phyloP scores from a whole-genome alignment of 768 basidiomycete species.

The Russula dissimulans region DNA sequence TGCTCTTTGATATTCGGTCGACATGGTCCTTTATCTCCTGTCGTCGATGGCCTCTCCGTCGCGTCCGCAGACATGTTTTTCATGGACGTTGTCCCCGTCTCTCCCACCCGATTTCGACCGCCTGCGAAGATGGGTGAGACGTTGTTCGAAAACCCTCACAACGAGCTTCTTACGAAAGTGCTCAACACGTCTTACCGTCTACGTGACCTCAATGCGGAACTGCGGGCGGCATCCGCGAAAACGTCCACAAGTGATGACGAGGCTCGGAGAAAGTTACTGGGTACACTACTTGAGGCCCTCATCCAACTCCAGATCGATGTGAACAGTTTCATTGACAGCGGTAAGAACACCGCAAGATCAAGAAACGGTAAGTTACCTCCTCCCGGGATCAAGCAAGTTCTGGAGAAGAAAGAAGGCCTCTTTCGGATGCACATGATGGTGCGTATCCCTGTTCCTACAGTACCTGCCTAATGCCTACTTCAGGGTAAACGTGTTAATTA shows the following conservation, averaged over 20 bases:
- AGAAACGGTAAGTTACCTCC: conserved; percentile 87
- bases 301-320: conserved; percentile 91
- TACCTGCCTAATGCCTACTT: conserved; percentile 3
- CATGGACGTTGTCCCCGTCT: conserved; percentile 82
- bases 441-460: conserved; percentile 20
- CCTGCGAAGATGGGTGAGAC: conserved; percentile 86
- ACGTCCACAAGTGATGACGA: conserved; percentile 40
- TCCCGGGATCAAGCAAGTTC: conserved; percentile 86
- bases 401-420: conserved; percentile 98
- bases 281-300: conserved; percentile 64
- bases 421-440: conserved; percentile 99
- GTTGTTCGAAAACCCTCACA: conserved; percentile 94
- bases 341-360: conserved; percentile 83
- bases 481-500: conserved; percentile 99
- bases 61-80: conserved; percentile 96
- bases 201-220: conserved; percentile 62
- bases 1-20: conserved; percentile 86
- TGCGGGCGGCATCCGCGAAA: conserved; percentile 56
- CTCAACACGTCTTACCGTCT: conserved; percentile 72
- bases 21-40: conserved; percentile 73
- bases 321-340: conserved; percentile 95
- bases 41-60: conserved; percentile 50
- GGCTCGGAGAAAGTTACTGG: conserved; percentile 48
- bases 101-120: conserved; percentile 94
- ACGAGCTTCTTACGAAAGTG: conserved; percentile 76